phyloP scores from a whole-genome alignment of 2,329 filamentous ascomycete species.

The Exophiala dermatitidis region DNA sequence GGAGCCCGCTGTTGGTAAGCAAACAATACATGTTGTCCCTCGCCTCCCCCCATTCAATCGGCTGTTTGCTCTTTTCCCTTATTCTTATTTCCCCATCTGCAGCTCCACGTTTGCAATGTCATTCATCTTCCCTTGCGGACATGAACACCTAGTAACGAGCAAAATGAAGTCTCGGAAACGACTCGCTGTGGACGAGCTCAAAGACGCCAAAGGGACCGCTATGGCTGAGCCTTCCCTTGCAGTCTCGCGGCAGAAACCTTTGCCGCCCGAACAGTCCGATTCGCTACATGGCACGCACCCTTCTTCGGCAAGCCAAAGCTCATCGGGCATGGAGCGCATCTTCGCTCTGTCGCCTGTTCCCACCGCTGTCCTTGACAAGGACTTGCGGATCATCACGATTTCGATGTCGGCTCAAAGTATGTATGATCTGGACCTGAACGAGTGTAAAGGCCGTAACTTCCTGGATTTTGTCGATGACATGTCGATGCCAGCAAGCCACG shows the following conservation, averaged over 20 bases:
- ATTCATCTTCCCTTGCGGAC: background rate
- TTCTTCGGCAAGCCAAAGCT: conserved; percentile 4
- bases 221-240: conserved; percentile 12
- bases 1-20: background rate
- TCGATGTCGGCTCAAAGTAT: conserved; percentile 40
- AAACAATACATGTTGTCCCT: background rate
- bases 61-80: too few species aligned
- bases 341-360: conserved; percentile 32
- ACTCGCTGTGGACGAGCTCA: conserved; percentile 9
- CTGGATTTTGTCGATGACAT: conserved; percentile 35
- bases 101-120: background rate
- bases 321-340: conserved; percentile 25
- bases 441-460: conserved; percentile 34
- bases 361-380: conserved; percentile 35
- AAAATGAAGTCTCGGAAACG: conserved; percentile 21
- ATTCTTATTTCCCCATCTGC: background rate
- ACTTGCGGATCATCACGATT: conserved; percentile 35
- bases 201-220: conserved; percentile 5
- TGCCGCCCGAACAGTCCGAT: conserved; percentile 13
- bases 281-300: conserved; percentile 13
- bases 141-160: conserved; percentile 7
- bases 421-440: conserved; percentile 31
- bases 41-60: background rate
- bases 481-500: conserved; percentile 33
- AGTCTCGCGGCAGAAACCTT: conserved; percentile 7